Conservation (phyloP, 2,329 filamentous ascomycete genomes). For the Apiospora kogelbergensis region DNA sequence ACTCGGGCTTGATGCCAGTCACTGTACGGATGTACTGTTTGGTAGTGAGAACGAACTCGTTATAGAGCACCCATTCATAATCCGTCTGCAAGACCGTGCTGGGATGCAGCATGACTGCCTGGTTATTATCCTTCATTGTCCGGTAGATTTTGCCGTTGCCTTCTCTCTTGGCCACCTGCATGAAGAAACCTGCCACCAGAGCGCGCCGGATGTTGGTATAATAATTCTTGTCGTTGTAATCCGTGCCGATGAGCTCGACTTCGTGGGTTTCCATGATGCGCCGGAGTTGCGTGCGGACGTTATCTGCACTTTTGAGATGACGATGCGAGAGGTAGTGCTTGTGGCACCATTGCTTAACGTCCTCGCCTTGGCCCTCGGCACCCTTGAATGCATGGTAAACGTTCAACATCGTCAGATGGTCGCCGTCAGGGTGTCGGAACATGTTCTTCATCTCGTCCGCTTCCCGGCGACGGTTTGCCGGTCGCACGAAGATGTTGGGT, state of each 20-base stretch:
- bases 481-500: constrained; percentile 89
- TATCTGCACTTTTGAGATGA: constrained; percentile 88
- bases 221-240: constrained; percentile 94
- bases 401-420: constrained; percentile 94
- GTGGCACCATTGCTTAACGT: constrained; percentile 91
- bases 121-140: constrained; percentile 96
- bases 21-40: constrained; percentile 98
- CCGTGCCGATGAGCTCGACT: constrained; percentile 82
- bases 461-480: constrained; percentile 79
- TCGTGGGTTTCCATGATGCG: constrained; percentile 95
- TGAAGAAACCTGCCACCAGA: constrained; percentile 94
- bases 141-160: constrained; percentile 85
- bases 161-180: constrained; percentile 97
- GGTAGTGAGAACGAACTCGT: constrained; percentile 95
- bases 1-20: constrained; percentile 88
- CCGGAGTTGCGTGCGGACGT: constrained; percentile 86
- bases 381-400: constrained; percentile 97
- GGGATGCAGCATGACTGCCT: constrained; percentile 89
- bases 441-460: constrained; percentile 97
- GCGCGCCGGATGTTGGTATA: constrained; percentile 96
- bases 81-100: constrained; percentile 87
- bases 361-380: constrained; percentile 60
- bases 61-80: constrained; percentile 96
- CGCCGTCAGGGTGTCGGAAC: constrained; percentile 89
- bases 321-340: constrained; percentile 93